Evolutionary conservation across 2,329 filamentous ascomycete species (phyloP), one percentile per base, ranked within the genome.

Genomic region (Didymella sp.): DNA sequence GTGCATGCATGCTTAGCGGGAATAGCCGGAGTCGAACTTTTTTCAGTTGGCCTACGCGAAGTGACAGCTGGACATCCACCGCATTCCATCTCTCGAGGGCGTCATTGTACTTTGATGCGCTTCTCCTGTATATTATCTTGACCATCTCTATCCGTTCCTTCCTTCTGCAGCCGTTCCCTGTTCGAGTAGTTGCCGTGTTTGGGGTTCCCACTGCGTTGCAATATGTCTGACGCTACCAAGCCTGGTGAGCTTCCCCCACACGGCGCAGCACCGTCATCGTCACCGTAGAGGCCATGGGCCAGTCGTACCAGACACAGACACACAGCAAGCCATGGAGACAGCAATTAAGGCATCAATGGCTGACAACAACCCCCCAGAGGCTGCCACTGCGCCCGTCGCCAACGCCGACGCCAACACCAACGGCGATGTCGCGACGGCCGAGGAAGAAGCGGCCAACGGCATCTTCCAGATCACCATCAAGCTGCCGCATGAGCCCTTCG

Each of bases 401-500:
- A 67, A 69, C 60, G 56, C 66, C 42, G 68, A 69, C 60, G 56
- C 66, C 48, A 49, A 54, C 42, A 59, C 57, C 48, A 62, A 69
- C 50, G 64, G 58, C 45, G 56, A 63, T 43, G 64, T 31, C 19
- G 66, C 68, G 58, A 58, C 61, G 56, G 53, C 58, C 12, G 67
- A 69, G 15, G 71, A 71, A 12, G 71, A 71, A 25, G 66, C 46
- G 37, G 64, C 58, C 53, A 71, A 69, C 60, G 72, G 61, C 69
- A 82, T 88, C 68, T 89, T 89, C 78, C 84, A 87, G 74, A 82
- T 97, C 71, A 90, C 87, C 59, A 87, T 98, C 71, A 86, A 89
- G 76, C 85, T 97, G 56, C 94, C 94, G 52, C 89, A 93, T 73
- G 85, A 88, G 68, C 87, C 90, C 12, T 85, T 87, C 68, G 88